Evolutionary conservation across 441 rosid species (phyloP), one percentile per base, ranked within the genome.

Genomic region (Croton setiger): DNA sequence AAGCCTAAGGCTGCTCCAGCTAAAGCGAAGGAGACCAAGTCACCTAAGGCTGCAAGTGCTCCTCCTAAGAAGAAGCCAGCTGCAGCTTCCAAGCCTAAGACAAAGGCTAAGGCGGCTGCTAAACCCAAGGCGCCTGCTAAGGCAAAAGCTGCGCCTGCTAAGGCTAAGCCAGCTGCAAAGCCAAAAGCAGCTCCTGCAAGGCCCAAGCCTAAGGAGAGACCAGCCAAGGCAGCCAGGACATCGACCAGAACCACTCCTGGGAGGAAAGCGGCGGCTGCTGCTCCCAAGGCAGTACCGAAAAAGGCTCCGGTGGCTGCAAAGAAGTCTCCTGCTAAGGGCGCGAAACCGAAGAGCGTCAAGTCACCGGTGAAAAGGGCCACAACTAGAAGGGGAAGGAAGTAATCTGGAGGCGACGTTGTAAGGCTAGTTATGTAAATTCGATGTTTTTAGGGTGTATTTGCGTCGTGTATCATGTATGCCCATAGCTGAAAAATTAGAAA

Each of bases 181-280:
- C 68, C 81, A 0, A 78, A 74, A 56, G 73, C 82, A 21, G 55
- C 71, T 5, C 62, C 79, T 5, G 72, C 79, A 1, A 82, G 75
- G 72, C 48, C 83, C 0, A 79, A 75, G 65, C 52, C 80, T 1
- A 73, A 39, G 10, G 43, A 39, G 7, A 7, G 43, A 39, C 43
- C 43, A 6, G 7, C 43, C 7, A 39, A 39, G 43, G 43, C 43
- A 39, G 7, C 43, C 43, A 39, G 43, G 43, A 39, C 43, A 6
- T 85, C 97, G 0, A 72, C 93, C 1, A 82, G 92, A 79, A 84
- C 81, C 0, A 68, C 86, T 37, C 88, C 91, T 0, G 88, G 86
- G 59, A 87, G 56, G 76, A 84, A 57, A 54, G 64, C 74, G 3
- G 79, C 75, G 12, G 61, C 71, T 1, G 76, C 72, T 31, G 66